phyloP scores from a whole-genome alignment of 2,329 filamentous ascomycete genomes.

The Cercospora canescens region DNA sequence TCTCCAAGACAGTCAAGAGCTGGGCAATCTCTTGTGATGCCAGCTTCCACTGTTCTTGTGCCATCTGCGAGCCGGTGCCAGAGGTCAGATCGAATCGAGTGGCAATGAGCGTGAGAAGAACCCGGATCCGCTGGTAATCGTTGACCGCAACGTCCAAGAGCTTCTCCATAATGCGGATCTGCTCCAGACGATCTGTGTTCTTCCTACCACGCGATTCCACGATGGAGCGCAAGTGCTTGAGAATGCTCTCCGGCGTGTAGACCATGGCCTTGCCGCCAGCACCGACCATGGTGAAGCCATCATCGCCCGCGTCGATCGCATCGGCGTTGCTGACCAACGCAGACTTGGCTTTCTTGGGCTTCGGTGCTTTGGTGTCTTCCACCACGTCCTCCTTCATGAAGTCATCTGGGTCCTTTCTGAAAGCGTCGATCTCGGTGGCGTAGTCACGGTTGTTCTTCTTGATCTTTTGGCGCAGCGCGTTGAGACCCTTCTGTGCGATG shows the following conservation, averaged over 20 bases:
- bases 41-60: slow-evolving; percentile 93
- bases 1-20: slow-evolving; percentile 76
- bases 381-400: slow-evolving; percentile 87
- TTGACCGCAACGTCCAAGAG: slow-evolving; percentile 83
- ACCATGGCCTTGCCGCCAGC: slow-evolving; percentile 84
- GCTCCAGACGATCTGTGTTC: slow-evolving; percentile 92
- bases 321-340: slow-evolving; percentile 53
- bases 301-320: slow-evolving; percentile 64
- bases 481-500: slow-evolving; percentile 88
- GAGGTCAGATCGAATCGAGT: slow-evolving; percentile 91
- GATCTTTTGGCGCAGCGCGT: slow-evolving; percentile 96
- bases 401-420: slow-evolving; percentile 78
- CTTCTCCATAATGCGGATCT: slow-evolving; percentile 98
- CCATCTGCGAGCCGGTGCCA: slow-evolving; percentile 79
- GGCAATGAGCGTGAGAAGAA: slow-evolving; percentile 87
- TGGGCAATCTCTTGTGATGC: slow-evolving; percentile 82
- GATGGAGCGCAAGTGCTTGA: slow-evolving; percentile 92
- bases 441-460: slow-evolving; percentile 99
- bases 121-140: slow-evolving; percentile 91
- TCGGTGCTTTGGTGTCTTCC: slow-evolving; percentile 58
- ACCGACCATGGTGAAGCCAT: slow-evolving; percentile 86
- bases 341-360: slow-evolving; percentile 53
- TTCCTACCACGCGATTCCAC: slow-evolving; percentile 97
- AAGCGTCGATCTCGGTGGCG: slow-evolving; percentile 81
- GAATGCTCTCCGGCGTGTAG: slow-evolving; percentile 96